A percentile compares a stretch with the other conserved stretches of the same genome.
phyloP scores from a whole-genome alignment of 73 alveolate species.

The Symbiodinium natans region DNA sequence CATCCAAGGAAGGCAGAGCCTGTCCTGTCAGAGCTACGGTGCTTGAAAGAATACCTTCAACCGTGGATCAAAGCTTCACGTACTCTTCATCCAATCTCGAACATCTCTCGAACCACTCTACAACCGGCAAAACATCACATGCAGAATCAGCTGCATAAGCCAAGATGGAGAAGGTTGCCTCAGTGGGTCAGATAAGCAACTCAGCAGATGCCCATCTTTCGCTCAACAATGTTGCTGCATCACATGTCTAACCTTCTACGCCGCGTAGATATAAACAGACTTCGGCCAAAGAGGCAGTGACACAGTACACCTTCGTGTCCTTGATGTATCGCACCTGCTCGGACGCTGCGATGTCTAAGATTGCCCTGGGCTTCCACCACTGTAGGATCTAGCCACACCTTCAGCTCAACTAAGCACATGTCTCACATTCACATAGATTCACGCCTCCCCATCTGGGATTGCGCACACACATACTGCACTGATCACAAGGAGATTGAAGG shows the following conservation, averaged over 20 bases:
- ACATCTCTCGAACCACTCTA: too few relatives aligned
- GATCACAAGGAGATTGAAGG: constrained; percentile 35
- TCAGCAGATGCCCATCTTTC: too few relatives aligned
- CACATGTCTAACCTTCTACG: too few relatives aligned
- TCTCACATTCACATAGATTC: neutral
- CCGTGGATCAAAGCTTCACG: too few relatives aligned
- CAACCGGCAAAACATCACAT: too few relatives aligned
- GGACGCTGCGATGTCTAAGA: neutral
- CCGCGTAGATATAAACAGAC: too few relatives aligned
- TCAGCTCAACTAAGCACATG: neutral
- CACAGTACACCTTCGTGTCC: constrained; percentile 90
- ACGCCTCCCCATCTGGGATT: constrained; percentile 22
- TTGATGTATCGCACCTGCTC: constrained; percentile 83
- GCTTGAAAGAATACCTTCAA: too few relatives aligned
- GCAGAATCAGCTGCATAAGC: neutral
- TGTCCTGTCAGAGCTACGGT: too few relatives aligned
- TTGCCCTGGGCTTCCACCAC: neutral
- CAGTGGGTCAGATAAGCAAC: neutral
- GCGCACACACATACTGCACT: constrained; percentile 37
- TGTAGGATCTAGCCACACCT: neutral
- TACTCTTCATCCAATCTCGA: too few relatives aligned
- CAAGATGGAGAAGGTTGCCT: constrained; percentile 26
- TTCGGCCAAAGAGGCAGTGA: constrained; percentile 87
- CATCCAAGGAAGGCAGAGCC: too few relatives aligned
- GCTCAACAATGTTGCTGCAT: too few relatives aligned